Base-by-base conservation (phyloP, 2,329 filamentous ascomycete species). In the Beauveria sp. region DNA sequence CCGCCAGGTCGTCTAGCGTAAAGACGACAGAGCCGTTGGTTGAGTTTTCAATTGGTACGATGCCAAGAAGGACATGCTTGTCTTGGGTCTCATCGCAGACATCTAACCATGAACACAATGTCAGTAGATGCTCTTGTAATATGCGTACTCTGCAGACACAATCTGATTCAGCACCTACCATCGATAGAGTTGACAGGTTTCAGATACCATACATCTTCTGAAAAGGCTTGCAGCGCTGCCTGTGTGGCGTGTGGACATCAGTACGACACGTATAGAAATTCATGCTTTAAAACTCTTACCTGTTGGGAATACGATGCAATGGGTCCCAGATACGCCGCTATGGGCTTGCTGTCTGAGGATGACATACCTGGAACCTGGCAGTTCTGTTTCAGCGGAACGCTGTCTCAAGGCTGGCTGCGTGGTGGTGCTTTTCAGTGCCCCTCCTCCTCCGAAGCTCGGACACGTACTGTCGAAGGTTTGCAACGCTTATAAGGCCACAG, bases 21-120 rank as follows among this genome's bases (percentile, higher is more conserved):
- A 91, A 90, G 61, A 95, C 86, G 55, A 99, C 95, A 60, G 89
- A 88, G 69, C 95, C 95, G 74, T 98, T 96, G 71, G 91, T 93
- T 46, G 90, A 96, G 78, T 99, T 99, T 72, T 98, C 93, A 74
- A 96, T 93, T 7, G 95, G 95, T 1, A 97, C 89, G 38, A 98
- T 89, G 66, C 93, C 95, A 61, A 87, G 87, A 58, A 82, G 75
- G 0, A 84, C 85, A 50, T 77, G 71, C 62, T 84, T 81, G 43
- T 80, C 79, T 70, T 96, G 91, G 6, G 96, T 89, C 18, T 86
- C 81, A 56, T 86, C 80, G 73, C 97, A 96, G 67, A 96, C 86
- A 70, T 95, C 91, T 88, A 65, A 16, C 1, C 8, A 16, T 22
- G 26, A 12, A 24, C 8, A 18, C 28, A 7, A 30, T 18, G 26